Evolutionary conservation across 495 filamentous ascomycete species (phyloP), one percentile per base, ranked within the genome.

Genomic region (Penicillium verhagenii): DNA sequence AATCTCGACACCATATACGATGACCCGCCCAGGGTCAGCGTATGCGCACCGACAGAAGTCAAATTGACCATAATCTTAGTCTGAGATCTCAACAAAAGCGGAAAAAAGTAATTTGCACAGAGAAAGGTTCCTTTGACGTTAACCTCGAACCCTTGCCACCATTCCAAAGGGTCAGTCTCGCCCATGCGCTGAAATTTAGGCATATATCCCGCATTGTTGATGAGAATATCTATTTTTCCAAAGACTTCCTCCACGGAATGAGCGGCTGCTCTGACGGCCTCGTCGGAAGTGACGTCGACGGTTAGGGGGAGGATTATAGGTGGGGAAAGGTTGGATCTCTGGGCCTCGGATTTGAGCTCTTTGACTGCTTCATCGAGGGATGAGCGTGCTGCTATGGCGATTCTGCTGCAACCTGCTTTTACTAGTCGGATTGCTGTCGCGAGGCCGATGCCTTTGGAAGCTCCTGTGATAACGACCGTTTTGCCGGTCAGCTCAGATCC

Each of bases 141-240:
- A 48, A 78, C 64, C 11, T 73, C 68, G 64, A 56, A 75, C 3
- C 67, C 61, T 7, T 63, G 52, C 74, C 74, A 81, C 75, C 79
- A 82, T 14, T 71, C 61, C 0, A 67, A 66, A 4, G 72, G 70
- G 23, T 82, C 73, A 6, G 53, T 58, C 0, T 82, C 80, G 1
- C 57, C 62, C 5, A 84, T 61, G 1, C 56, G 66, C 11, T 18
- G 26, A 58, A 59, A 77, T 7, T 57, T 25, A 13, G 72, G 64
- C 5, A 79, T 53, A 31, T 61, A 57, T n/a, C 77, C 82, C 0
- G 82, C 80, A 44, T 84, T 83, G 59, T 81, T 83, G 54, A 84
- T 65, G 14, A 85, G 58, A 35, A 85, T 72, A 46, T 86, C 81
- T 0, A 83, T 52, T 1, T 63, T 58, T 4, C 73, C 56, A 39